Conservation (phyloP, 2,329 filamentous ascomycete genomes). For the Talaromyces amestolkiae region DNA sequence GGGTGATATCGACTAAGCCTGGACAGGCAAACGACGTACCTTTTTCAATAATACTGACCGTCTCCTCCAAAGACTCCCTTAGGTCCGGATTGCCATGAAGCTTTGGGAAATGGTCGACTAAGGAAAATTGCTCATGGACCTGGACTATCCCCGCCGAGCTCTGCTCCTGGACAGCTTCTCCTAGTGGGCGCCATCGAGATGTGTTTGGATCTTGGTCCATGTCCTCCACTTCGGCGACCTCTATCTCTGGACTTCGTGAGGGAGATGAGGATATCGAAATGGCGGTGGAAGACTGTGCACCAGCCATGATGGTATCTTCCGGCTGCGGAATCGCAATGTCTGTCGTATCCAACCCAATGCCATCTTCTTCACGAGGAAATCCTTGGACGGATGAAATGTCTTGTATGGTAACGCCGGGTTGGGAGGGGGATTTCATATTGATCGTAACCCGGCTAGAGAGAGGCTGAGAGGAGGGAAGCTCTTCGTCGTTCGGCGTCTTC, state of each 20-base stretch:
- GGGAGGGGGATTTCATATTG: slow-evolving; percentile 43
- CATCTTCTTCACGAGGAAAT: slow-evolving; percentile 18
- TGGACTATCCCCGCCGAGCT: slow-evolving; percentile 34
- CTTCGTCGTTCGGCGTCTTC: slow-evolving; percentile 23
- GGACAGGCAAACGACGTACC: slow-evolving; percentile 26
- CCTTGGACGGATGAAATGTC: slow-evolving; percentile 10
- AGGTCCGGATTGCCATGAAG: slow-evolving; percentile 28
- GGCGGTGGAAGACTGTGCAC: slow-evolving; percentile 27
- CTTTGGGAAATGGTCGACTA: slow-evolving; percentile 40
- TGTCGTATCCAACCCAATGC: slow-evolving; percentile 20
- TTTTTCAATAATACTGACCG: slow-evolving; percentile 37
- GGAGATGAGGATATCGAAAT: slow-evolving; percentile 47
- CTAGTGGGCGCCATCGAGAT: slow-evolving; percentile 44
- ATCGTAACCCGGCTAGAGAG: slow-evolving; percentile 49
- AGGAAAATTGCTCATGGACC: slow-evolving; percentile 31
- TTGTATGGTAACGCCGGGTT: not conserved
- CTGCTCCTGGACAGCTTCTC: slow-evolving; percentile 33
- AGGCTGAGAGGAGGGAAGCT: slow-evolving; percentile 31
- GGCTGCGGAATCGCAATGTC: slow-evolving; percentile 15
- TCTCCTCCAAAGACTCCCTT: slow-evolving; percentile 36
- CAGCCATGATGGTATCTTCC: slow-evolving; percentile 21
- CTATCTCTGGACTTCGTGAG: slow-evolving; percentile 47
- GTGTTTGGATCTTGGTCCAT: slow-evolving; percentile 48
- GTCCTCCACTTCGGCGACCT: slow-evolving; percentile 51
- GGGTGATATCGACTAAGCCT: not conserved